Evolutionary conservation across 1,284 basidiomycete genomes (phyloP), one percentile per base, ranked within the genome.

Genomic region (Xanthoconium separans): DNA sequence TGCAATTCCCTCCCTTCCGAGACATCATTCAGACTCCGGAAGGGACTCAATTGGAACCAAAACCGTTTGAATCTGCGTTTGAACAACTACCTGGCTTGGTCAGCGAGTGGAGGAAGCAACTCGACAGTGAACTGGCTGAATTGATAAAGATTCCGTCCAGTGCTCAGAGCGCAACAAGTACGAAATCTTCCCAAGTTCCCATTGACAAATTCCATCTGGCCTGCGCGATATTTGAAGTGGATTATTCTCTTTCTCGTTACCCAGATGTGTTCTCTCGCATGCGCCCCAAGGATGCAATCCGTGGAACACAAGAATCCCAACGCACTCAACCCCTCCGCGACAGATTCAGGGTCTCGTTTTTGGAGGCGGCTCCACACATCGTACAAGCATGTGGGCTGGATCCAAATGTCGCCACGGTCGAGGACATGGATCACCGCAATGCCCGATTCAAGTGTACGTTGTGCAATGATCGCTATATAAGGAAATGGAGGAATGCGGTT

Each of bases 1-100:
- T n/a, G n/a, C n/a, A n/a, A n/a, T n/a, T n/a, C n/a, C n/a, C n/a
- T 24, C 62, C 60, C 4, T 59, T 61, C 20, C 50, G 24, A 12
- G 50, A 43, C 4, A 47, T 64, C 37, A n/a, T 60, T 34, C 31
- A 12, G 13, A 29, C 39, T 24, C 53, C 60, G 9, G 45, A 44
- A 15, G 50, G 41, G 10, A 36, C 41, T 9, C 6, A 40, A 7
- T 15, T 57, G 18, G 22, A 16, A 10, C 44, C 4, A 2, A 42
- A 50, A 0, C 15, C 24, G 9, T 61, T 64, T 39, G 37, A 44
- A 22, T 44, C 57, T n/a, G 60, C 62, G 2, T 57, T 61, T 30
- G 39, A 27, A 31, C 41, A 39, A 39, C 6, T 39, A 9, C 37
- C n/a, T 39, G 18, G 8, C 8, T 20, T 18, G 9, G 37, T 39